Percentiles rank a stretch among this genome's conserved stretches.
Evolutionary conservation across 2,329 filamentous ascomycete species (phyloP).

Genomic region (Xylariaceae sp.): DNA sequence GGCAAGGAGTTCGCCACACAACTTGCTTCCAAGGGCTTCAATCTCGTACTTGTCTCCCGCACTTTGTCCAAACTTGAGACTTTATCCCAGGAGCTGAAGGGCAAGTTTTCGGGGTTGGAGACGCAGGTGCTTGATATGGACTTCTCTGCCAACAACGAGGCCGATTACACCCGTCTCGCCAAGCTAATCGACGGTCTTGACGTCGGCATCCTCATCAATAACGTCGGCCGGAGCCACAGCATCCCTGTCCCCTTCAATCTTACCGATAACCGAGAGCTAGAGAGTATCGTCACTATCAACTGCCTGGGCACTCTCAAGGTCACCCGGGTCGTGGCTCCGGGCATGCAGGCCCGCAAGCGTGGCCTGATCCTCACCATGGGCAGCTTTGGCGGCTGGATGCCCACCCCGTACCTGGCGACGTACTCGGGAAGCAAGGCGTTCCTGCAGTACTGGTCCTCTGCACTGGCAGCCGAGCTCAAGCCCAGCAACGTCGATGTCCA

Average conservation of each 20-base stretch:
- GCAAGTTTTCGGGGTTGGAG: conserved; percentile 68
- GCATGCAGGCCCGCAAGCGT: conserved; percentile 80
- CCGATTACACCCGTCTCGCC: conserved; percentile 76
- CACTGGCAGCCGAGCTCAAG: conserved; percentile 81
- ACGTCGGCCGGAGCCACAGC: conserved; percentile 91
- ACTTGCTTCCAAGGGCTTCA: conserved; percentile 89
- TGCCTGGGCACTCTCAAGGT: conserved; percentile 87
- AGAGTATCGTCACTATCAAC: conserved; percentile 93
- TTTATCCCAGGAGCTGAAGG: conserved; percentile 74
- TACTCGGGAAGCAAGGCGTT: conserved; percentile 99
- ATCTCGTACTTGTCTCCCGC: conserved; percentile 90
- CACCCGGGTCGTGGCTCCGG: conserved; percentile 81
- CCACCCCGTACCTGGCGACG: conserved; percentile 88
- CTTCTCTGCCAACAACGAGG: conserved; percentile 77
- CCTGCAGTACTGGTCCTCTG: conserved; percentile 92
- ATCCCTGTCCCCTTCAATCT: conserved; percentile 89
- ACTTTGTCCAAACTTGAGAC: conserved; percentile 88
- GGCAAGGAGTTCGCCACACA: conserved; percentile 95
- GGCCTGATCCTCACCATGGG: conserved; percentile 97
- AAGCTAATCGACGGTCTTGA: conserved; percentile 73
- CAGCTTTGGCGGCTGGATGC: conserved; percentile 90
- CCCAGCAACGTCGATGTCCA: conserved; percentile 85
- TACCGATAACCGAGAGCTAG: conserved; percentile 78
- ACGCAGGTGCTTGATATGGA: conserved; percentile 89
- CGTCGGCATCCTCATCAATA: conserved; percentile 89